Percentiles rank a stretch among this genome's conserved stretches.
phyloP scores from a whole-genome alignment of 768 basidiomycete genomes.

The Lactifluus echinatus region DNA sequence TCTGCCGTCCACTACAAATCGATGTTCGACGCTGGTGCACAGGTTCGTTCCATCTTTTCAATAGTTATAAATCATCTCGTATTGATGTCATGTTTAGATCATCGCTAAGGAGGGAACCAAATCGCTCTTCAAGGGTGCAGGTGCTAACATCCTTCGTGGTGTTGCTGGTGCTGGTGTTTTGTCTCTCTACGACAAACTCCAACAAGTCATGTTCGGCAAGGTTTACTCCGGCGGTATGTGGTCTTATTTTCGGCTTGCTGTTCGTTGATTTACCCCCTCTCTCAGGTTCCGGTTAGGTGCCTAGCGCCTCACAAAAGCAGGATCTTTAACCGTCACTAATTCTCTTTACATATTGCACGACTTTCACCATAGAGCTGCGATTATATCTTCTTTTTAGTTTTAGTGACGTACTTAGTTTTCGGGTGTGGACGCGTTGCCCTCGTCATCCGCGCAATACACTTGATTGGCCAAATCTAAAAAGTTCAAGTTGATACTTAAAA shows the following conservation, averaged over 20 bases:
- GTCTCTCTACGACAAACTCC: conserved; percentile 98
- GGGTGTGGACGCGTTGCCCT: conserved; percentile 20
- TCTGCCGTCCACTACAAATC: conserved; percentile 95
- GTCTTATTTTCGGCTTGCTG: not conserved
- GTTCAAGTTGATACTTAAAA: not conserved
- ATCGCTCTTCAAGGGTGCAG: conserved; percentile 99
- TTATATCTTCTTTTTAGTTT: conserved; percentile 26
- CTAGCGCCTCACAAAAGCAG: conserved; percentile 18
- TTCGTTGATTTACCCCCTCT: not conserved
- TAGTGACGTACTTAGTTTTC: conserved; percentile 19
- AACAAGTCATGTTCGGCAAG: conserved; percentile 95
- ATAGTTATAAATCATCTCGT: too few species aligned
- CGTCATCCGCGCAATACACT: conserved; percentile 10
- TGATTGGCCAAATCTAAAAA: not conserved
- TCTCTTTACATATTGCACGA: conserved; percentile 27
- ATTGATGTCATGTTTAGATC: conserved; percentile 36
- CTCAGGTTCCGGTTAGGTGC: conserved; percentile 36
- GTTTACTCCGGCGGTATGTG: conserved; percentile 90
- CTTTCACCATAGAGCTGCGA: conserved; percentile 29
- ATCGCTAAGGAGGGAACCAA: conserved; percentile 90
- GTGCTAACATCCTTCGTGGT: conserved; percentile 89
- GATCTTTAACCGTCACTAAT: conserved; percentile 22
- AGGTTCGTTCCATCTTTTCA: conserved; percentile 25
- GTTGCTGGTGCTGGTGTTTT: conserved; percentile 99
- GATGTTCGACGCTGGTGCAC: conserved; percentile 94